Conservation (phyloP, 257 asterid species). For the Cinchona pubescens region DNA sequence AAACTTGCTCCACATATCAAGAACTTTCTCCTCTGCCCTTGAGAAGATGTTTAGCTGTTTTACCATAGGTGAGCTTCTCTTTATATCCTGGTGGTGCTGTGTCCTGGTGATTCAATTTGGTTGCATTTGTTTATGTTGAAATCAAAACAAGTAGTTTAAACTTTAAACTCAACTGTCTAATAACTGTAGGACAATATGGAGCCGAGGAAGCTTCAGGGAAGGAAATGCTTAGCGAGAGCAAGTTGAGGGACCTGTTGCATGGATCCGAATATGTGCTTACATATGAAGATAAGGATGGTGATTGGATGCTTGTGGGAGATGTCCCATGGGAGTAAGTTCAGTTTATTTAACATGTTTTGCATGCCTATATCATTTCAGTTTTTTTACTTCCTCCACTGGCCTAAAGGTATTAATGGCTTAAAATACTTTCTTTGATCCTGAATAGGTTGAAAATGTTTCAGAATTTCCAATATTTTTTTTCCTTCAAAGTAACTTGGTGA, state of each 20-base stretch:
- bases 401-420: not conserved
- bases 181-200: conserved; percentile 13
- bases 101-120: not conserved
- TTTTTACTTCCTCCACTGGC: not conserved
- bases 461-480: not conserved
- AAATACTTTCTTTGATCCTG: not conserved
- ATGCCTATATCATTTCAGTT: not conserved
- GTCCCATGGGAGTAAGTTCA: conserved; percentile 38
- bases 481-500: not conserved
- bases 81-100: not conserved
- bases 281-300: conserved; percentile 42
- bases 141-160: not conserved
- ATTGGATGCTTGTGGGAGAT: conserved; percentile 41
- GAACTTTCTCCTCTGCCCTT: conserved; percentile 84
- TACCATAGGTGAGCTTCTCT: conserved; percentile 38
- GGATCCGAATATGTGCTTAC: conserved; percentile 61
- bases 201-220: conserved; percentile 12
- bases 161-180: not conserved
- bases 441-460: not conserved
- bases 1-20: conserved; percentile 57
- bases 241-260: conserved; percentile 56
- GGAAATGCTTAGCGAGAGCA: conserved; percentile 57
- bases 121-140: not conserved
- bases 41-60: conserved; percentile 92
- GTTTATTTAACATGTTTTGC: not conserved